Evolutionary conservation across 192 early-diverging fungal species (phyloP), one percentile per base, ranked within the genome.

Genomic region (Gonapodya prolifera): DNA sequence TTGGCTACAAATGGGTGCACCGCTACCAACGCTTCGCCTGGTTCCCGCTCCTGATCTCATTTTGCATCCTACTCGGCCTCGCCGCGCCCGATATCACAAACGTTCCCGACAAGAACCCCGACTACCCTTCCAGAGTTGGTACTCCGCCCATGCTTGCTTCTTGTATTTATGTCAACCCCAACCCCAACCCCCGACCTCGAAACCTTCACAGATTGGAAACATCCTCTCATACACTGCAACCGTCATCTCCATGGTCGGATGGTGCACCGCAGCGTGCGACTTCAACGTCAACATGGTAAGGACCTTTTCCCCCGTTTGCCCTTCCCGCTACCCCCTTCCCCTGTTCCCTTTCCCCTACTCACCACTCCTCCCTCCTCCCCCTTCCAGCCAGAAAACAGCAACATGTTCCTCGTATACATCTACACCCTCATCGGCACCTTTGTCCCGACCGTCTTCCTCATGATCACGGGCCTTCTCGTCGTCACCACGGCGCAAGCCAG

Each of bases 1-100:
- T 82, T 36, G 82, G 82, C 17, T 83, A 83, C 73, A 80, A 83
- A 28, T 45, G 69, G 29, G 78, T 83, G 0, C 82, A 83, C 74
- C 33, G 70, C 1, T 83, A 77, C 70, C 77, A 83, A 30, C 76
- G 70, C 35, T 18, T 73, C 71, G 71, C 71, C 2, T 73, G 71
- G 71, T 18, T 32, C 71, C 71, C 71, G 31, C 71, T 73, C 8
- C 31, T 73, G 28, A 73, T 73, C 31, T 2, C 32, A 18, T 73
- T 73, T 29, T 30, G 2, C 71, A 73, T 73, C 31, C 28, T 73
- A 29, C 34, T 34, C 30, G 70, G 45, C 80, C 36, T 80, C 75
- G 79, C 33, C 1, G 77, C 69, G 23, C 61, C 30, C 13, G 61
- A 73, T 32, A 73, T 73, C 31, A 32, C 71, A 8, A 73, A 73